Evolutionary conservation across 1,139 yeast species (phyloP).

Genomic region (Lodderomyces margitis): DNA sequence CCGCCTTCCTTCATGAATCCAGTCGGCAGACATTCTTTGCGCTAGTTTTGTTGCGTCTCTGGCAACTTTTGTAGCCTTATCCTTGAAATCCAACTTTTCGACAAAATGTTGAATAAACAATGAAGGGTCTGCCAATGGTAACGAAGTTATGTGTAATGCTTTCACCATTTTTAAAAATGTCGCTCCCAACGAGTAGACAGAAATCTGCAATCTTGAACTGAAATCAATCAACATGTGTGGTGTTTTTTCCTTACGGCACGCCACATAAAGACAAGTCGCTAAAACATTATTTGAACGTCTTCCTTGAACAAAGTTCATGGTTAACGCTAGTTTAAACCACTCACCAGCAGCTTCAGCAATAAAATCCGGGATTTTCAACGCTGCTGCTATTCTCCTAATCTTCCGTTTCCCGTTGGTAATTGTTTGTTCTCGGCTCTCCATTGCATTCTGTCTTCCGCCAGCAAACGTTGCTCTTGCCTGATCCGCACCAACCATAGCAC

Average conservation of each 20-base stretch:
- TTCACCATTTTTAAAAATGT: slow-evolving; percentile 90
- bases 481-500: slow-evolving; percentile 87
- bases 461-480: slow-evolving; percentile 73
- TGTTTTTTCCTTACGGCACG: slow-evolving; percentile 88
- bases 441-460: slow-evolving; percentile 62
- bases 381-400: slow-evolving; percentile 75
- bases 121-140: slow-evolving; percentile 93
- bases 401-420: slow-evolving; percentile 75
- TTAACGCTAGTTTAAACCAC: slow-evolving; percentile 84
- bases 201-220: slow-evolving; percentile 82
- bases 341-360: slow-evolving; percentile 83
- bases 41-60: slow-evolving; percentile 86
- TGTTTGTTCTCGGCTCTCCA: slow-evolving; percentile 88
- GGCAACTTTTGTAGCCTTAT: slow-evolving; percentile 68
- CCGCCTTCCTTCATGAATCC: slow-evolving; percentile 95
- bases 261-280: slow-evolving; percentile 91
- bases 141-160: slow-evolving; percentile 64
- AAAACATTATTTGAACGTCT: slow-evolving; percentile 91
- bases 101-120: slow-evolving; percentile 92
- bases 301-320: slow-evolving; percentile 91
- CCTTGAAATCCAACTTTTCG: slow-evolving; percentile 76
- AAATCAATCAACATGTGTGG: slow-evolving; percentile 96
- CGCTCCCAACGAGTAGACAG: slow-evolving; percentile 93
- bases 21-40: slow-evolving; percentile 87
- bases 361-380: slow-evolving; percentile 76